A percentile compares a stretch with the other conserved stretches of the same genome.
Conservation (phyloP, 1,284 basidiomycete genomes). For the Ganoderma lingzhi region DNA sequence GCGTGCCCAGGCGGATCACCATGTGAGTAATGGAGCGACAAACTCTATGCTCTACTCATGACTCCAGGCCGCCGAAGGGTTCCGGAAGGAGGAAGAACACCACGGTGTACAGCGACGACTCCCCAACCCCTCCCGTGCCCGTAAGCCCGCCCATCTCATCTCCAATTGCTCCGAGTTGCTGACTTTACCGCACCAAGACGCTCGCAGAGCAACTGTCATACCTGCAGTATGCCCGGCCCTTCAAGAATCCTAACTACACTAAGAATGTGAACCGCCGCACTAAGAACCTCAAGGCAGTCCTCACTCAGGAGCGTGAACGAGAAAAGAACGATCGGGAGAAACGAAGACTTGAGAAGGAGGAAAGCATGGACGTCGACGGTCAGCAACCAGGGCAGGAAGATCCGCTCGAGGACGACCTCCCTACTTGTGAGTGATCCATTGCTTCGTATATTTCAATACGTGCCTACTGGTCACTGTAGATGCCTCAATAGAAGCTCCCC, state of each 20-base stretch:
- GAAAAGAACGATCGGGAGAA: slow-evolving; percentile 72
- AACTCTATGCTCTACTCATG: slow-evolving; percentile 45
- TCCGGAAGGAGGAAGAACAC: slow-evolving; percentile 37
- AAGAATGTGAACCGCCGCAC: slow-evolving; percentile 75
- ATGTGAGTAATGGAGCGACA: background rate
- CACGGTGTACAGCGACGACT: slow-evolving; percentile 38
- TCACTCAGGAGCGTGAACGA: slow-evolving; percentile 78
- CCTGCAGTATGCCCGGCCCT: slow-evolving; percentile 70
- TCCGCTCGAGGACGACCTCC: slow-evolving; percentile 15
- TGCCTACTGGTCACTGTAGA: slow-evolving; percentile 53
- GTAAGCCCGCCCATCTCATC: slow-evolving; percentile 22
- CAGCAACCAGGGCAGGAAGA: slow-evolving; percentile 56
- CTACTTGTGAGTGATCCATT: background rate
- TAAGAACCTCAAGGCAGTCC: slow-evolving; percentile 79
- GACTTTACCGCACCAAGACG: slow-evolving; percentile 47
- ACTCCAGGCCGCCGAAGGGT: slow-evolving; percentile 43
- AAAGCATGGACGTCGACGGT: slow-evolving; percentile 52
- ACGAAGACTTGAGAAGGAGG: slow-evolving; percentile 54
- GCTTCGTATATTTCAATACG: background rate
- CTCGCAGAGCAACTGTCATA: slow-evolving; percentile 78
- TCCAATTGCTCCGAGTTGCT: no score
- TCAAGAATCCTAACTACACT: slow-evolving; percentile 75
- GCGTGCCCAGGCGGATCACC: background rate
- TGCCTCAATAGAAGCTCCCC: slow-evolving; percentile 86
- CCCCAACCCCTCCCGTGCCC: slow-evolving; percentile 40